Percentiles rank a stretch among this genome's conserved stretches.
Evolutionary conservation across 1,284 basidiomycete genomes (phyloP).

Genomic region (Irpex rosettiformis): DNA sequence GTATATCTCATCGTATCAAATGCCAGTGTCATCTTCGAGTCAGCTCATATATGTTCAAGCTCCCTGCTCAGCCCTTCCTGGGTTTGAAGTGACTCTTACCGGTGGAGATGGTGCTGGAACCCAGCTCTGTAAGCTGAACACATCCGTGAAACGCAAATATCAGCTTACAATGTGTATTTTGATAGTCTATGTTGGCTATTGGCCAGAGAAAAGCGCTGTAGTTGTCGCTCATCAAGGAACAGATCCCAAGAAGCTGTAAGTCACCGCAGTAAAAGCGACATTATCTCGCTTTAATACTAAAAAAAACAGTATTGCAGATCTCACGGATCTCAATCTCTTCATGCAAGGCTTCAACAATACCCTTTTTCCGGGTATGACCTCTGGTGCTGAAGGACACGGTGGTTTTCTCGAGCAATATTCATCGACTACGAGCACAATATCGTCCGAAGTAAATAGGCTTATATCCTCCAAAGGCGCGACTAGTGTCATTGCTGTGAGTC

Average conservation of each 20-base stretch:
- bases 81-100: conserved; percentile 35
- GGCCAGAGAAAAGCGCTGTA: conserved; percentile 5
- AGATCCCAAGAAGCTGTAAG: conserved; percentile 10
- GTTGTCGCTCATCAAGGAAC: conserved; percentile 14
- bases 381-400: too few species aligned
- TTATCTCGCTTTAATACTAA: background rate
- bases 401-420: too few species aligned
- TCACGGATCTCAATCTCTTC: conserved; percentile 3
- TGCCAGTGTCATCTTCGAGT: background rate
- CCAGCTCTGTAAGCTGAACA: conserved; percentile 15
- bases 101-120: conserved; percentile 38
- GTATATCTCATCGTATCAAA: background rate
- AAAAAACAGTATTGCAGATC: conserved; percentile 1
- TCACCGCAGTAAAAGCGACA: background rate
- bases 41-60: conserved; percentile 3
- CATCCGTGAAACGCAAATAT: background rate
- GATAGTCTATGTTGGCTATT: conserved; percentile 14
- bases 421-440: too few species aligned
- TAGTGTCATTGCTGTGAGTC: too few species aligned
- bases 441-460: too few species aligned
- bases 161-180: too few species aligned
- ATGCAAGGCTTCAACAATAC: background rate
- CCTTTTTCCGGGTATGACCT: conserved; percentile 22
- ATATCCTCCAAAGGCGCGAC: too few species aligned
- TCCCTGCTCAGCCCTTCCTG: conserved; percentile 34